Conservation (phyloP, 768 basidiomycete species). For the Amanita pseudoporphyria region DNA sequence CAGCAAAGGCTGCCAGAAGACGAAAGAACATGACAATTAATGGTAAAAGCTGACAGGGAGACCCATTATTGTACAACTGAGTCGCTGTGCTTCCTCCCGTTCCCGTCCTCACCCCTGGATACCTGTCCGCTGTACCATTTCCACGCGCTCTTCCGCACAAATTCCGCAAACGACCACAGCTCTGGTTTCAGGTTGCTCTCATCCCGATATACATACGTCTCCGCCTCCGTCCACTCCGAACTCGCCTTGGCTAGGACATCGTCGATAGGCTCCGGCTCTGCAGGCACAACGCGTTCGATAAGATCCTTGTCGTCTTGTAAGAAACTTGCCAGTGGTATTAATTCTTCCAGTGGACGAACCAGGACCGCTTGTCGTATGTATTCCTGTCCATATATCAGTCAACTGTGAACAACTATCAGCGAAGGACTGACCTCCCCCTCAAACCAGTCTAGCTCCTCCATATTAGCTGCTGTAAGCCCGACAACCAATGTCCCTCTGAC, state of each 20-base stretch:
- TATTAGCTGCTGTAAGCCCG: slow-evolving; percentile 58
- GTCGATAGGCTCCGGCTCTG: slow-evolving; percentile 26
- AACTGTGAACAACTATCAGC: neutral
- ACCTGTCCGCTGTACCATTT: slow-evolving; percentile 54
- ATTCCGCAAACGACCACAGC: slow-evolving; percentile 79
- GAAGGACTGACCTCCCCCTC: slow-evolving; percentile 59
- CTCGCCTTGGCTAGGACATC: slow-evolving; percentile 16
- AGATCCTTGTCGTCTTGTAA: slow-evolving; percentile 14
- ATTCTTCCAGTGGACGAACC: slow-evolving; percentile 45
- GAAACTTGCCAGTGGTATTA: slow-evolving; percentile 20
- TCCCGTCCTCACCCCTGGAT: slow-evolving; percentile 21
- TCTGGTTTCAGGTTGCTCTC: slow-evolving; percentile 36
- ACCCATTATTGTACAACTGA: neutral
- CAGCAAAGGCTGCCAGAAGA: slow-evolving; percentile 2
- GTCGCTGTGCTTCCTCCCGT: slow-evolving; percentile 17
- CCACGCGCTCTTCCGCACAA: slow-evolving; percentile 65
- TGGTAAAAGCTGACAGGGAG: slow-evolving; percentile 8
- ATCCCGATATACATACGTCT: slow-evolving; percentile 73
- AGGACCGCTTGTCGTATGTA: slow-evolving; percentile 49
- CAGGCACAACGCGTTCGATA: slow-evolving; percentile 33
- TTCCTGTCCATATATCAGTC: slow-evolving; percentile 40
- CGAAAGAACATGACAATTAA: slow-evolving; percentile 12
- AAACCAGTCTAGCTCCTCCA: slow-evolving; percentile 66
- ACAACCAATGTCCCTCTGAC: slow-evolving; percentile 75
- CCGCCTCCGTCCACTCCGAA: slow-evolving; percentile 30